Evolutionary conservation across 2,329 filamentous ascomycete species (phyloP).

Genomic region (Gaeumannomyces tritici): DNA sequence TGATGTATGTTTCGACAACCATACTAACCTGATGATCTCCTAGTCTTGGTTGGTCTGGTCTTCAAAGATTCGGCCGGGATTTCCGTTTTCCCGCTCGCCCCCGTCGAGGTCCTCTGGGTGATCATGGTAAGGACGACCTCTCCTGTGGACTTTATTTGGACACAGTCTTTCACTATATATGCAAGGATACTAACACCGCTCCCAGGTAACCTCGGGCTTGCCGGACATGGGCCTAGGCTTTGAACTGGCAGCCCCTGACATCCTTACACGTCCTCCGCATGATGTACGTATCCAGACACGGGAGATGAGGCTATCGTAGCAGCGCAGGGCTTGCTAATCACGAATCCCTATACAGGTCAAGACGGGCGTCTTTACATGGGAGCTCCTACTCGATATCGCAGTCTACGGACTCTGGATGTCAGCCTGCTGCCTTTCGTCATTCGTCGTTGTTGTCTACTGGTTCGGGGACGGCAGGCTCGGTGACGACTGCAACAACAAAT

Average conservation of each 20-base stretch:
- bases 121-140: conserved; percentile 41
- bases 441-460: conserved; percentile 14
- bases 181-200: neutral
- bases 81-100: conserved; percentile 56
- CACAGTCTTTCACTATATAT: neutral
- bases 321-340: neutral
- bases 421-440: conserved; percentile 4
- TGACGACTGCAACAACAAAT: conserved; percentile 39
- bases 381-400: conserved; percentile 49
- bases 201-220: conserved; percentile 45
- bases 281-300: neutral
- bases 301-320: neutral
- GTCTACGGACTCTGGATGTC: conserved; percentile 36
- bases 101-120: conserved; percentile 62
- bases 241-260: conserved; percentile 51
- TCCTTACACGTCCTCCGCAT: conserved; percentile 47
- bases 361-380: conserved; percentile 46
- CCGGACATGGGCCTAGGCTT: conserved; percentile 61
- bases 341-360: conserved; percentile 16
- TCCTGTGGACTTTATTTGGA: neutral
- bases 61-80: conserved; percentile 51
- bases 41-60: conserved; percentile 50
- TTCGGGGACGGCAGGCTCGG: conserved; percentile 40
- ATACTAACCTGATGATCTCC: neutral
- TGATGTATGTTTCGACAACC: neutral